Percentiles rank a stretch among this genome's conserved stretches.
Evolutionary conservation across 129 eudicot species (phyloP).

Genomic region (Arctium minus): DNA sequence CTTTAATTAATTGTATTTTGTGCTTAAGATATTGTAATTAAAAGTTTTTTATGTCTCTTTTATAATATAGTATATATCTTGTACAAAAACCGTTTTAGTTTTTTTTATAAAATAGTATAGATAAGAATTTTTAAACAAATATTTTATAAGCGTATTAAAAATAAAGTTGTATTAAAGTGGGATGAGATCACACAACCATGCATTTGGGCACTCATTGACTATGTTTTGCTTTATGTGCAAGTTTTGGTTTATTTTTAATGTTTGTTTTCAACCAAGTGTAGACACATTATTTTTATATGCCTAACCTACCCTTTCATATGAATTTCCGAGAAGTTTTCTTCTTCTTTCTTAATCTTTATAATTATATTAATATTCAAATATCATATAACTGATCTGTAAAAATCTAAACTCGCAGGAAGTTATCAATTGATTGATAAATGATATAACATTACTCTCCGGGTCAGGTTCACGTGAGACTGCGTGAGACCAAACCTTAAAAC

Average conservation of each 20-base stretch:
- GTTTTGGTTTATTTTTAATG: background rate
- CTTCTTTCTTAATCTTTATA: background rate
- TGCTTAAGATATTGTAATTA: too few relatives aligned
- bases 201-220: conserved; percentile 1
- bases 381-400: background rate
- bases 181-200: background rate
- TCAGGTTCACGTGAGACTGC: too few relatives aligned
- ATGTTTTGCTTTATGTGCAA: conserved; percentile 14
- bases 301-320: background rate
- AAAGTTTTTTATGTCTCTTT: too few relatives aligned
- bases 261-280: background rate
- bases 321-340: background rate
- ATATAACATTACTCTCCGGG: background rate
- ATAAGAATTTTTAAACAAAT: too few relatives aligned
- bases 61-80: too few relatives aligned
- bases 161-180: too few relatives aligned
- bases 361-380: too few relatives aligned
- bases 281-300: background rate
- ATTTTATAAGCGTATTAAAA: too few relatives aligned
- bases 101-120: too few relatives aligned
- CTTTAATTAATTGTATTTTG: too few relatives aligned
- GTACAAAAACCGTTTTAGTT: too few relatives aligned
- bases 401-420: background rate
- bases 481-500: too few relatives aligned
- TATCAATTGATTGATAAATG: background rate